Evolutionary conservation across 202 grass and related monocot genomes (phyloP).

Genomic region (Dendrocalamus latiflorus): DNA sequence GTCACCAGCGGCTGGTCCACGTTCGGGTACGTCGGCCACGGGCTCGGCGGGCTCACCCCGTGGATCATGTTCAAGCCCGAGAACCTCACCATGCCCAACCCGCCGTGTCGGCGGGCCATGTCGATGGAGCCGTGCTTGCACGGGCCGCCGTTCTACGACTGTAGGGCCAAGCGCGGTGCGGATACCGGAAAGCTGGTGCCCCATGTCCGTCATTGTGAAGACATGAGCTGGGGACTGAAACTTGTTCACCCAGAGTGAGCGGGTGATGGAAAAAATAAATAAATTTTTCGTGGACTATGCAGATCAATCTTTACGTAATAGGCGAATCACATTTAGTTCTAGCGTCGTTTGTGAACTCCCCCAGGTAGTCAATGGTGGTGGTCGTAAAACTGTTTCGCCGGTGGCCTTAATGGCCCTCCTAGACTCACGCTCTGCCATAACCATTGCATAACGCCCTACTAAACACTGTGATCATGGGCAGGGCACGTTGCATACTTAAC

Average conservation of each 20-base stretch:
- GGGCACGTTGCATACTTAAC: no score
- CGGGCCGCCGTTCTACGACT: constrained; percentile 43
- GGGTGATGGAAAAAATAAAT: background rate
- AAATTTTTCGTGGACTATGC: background rate
- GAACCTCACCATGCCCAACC: constrained; percentile 33
- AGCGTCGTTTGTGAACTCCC: background rate
- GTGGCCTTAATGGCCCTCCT: no score
- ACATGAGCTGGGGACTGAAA: no score
- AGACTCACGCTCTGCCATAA: no score
- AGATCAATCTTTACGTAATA: background rate
- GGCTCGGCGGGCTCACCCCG: constrained; percentile 37
- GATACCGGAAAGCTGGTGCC: constrained; percentile 42
- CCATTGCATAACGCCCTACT: no score
- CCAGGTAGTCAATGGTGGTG: background rate
- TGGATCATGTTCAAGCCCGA: constrained; percentile 50
- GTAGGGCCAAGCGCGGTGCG: constrained; percentile 9
- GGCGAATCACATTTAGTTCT: background rate
- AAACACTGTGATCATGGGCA: no score
- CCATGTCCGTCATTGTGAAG: constrained; percentile 44
- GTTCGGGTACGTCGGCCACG: constrained; percentile 40
- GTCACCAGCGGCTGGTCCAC: constrained; percentile 53
- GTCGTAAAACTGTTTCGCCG: no score
- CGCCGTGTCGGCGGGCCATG: constrained; percentile 23
- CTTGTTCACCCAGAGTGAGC: no score
- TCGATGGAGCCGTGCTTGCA: constrained; percentile 57